Evolutionary conservation across 2,329 filamentous ascomycete species (phyloP).

Genomic region (Aspergillus eucalypticola): DNA sequence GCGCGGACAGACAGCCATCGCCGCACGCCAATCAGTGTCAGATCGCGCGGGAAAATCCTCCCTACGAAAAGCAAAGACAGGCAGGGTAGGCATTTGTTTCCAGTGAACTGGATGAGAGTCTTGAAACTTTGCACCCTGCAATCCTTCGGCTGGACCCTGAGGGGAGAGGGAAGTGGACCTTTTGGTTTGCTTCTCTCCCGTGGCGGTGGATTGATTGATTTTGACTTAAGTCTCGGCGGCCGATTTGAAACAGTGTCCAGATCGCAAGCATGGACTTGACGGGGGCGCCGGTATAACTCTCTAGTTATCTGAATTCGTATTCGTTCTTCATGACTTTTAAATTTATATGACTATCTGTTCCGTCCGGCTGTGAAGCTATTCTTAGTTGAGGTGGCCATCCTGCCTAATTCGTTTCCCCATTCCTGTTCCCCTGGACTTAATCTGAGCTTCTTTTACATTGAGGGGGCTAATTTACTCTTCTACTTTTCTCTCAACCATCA

Average conservation of each 20-base stretch:
- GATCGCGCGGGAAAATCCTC: neutral
- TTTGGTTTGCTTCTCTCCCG: neutral
- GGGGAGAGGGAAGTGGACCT: neutral
- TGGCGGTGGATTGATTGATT: neutral
- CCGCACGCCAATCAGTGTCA: constrained; percentile 2
- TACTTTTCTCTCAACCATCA: neutral
- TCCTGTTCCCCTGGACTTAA: neutral
- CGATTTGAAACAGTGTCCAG: constrained; percentile 12
- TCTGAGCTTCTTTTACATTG: neutral
- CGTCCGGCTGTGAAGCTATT: neutral
- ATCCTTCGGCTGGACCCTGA: constrained; percentile 7
- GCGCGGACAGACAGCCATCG: neutral
- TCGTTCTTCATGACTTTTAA: too few species aligned
- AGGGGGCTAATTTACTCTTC: neutral
- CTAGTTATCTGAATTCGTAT: too few species aligned
- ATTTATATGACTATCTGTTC: too few species aligned
- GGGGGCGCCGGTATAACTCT: neutral
- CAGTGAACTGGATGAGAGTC: neutral
- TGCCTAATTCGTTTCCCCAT: neutral
- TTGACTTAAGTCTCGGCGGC: constrained; percentile 1
- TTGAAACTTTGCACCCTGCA: neutral
- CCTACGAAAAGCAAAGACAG: neutral
- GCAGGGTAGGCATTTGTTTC: neutral
- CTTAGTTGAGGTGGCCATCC: neutral
- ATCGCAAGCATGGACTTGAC: constrained; percentile 10